Base-by-base conservation (phyloP, 2,329 filamentous ascomycete genomes). In the Fusarium ramigenum region DNA sequence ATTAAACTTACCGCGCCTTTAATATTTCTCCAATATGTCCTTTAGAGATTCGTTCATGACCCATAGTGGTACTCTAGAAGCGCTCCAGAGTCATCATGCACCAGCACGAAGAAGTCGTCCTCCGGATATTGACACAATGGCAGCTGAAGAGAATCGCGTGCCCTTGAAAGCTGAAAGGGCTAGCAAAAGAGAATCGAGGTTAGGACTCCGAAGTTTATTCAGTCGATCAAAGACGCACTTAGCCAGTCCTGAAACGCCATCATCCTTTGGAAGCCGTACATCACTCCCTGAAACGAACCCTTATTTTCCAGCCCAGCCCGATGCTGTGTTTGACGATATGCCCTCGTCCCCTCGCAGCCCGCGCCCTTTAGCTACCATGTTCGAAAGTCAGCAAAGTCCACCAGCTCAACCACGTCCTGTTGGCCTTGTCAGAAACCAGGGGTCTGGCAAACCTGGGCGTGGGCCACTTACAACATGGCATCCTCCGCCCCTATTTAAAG, bases 401-500 rank as follows among this genome's bases (percentile, higher is more conserved):
- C 53, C 63, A 36, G 34, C 61, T 32, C 65, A 68, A 43, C 56
- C 50, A 28, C 71, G 60, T 52, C 30, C 60, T 63, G 30, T 58
- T 57, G 64, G 43, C 40, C 53, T 50, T n/a, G 62, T 59, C 49
- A 70, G 71, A 46, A 67, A 64, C 11, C 58, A 70, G 44, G 63
- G 72, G 21, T 73, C 74, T 58, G 60, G 58, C 5, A 78, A 75
- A 60, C 57, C 75, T 30, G 34, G 68, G 8, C 78, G 80, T 62
- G 82, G 81, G 34, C 78, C 81, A 7, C 71, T 85, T 30, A 80
- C 83, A 8, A 81, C 82, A 18, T 93, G 91, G 91, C 88, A 89
- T 63, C 88, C 91, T 21, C 93, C 94, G 11, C 93, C 94, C 4
- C 84, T 98, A 18, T 97, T 95, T 80, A 93, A 97, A 80, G 94